Evolutionary conservation across 768 basidiomycete species (phyloP).

Genomic region (Leccinum arenicola): DNA sequence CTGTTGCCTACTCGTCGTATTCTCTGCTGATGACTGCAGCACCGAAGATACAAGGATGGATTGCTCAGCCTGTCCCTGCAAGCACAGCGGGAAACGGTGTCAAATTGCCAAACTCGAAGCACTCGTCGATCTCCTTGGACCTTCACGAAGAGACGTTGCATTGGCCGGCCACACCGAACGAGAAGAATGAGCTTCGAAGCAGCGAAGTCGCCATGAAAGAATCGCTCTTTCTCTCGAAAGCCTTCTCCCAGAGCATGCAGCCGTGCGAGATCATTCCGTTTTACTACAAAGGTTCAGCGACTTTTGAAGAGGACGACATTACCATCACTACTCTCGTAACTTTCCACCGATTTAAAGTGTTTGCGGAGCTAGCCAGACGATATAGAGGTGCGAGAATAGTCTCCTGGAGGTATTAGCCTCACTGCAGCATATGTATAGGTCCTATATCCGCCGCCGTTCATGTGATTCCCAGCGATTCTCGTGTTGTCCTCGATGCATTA

Average conservation of each 20-base stretch:
- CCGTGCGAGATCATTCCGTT: conserved; percentile 79
- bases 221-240: conserved; percentile 61
- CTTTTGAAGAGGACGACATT: conserved; percentile 61
- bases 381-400: conserved; percentile 57
- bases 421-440: conserved; percentile 40
- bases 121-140: neutral
- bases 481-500: conserved; percentile 57
- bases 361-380: conserved; percentile 67
- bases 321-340: conserved; percentile 87
- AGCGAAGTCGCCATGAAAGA: conserved; percentile 37
- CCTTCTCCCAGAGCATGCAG: conserved; percentile 64
- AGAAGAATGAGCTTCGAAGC: neutral
- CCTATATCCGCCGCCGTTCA: conserved; percentile 86
- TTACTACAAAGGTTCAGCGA: conserved; percentile 66
- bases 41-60: conserved; percentile 7
- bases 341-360: conserved; percentile 70
- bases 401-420: neutral
- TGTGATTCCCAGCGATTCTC: conserved; percentile 43
- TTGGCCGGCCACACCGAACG: conserved; percentile 16
- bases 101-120: conserved; percentile 1
- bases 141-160: conserved; percentile 18
- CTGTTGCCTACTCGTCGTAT: conserved; percentile 33
- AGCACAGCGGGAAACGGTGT: neutral
- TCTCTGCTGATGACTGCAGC: conserved; percentile 17
- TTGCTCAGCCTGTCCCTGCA: neutral